Conservation (phyloP, 1,284 basidiomycete species). For the Ceratobasidium sp. region DNA sequence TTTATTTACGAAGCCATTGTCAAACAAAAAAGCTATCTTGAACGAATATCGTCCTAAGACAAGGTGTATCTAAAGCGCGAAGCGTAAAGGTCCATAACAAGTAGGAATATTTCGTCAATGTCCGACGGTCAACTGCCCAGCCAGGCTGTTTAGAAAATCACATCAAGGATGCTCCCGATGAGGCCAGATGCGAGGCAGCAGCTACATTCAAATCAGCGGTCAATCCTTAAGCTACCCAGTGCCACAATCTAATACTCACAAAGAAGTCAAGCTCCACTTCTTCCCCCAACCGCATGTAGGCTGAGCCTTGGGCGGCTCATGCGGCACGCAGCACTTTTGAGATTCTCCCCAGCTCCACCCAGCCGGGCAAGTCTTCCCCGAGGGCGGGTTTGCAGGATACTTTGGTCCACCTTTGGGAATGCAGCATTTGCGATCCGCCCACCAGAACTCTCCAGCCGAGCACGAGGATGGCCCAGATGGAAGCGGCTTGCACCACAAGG, state of each 20-base stretch:
- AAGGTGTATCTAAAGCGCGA: neutral
- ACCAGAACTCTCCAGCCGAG: conserved; percentile 36
- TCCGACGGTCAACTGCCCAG: too few species aligned
- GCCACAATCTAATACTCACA: neutral
- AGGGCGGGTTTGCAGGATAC: conserved; percentile 25
- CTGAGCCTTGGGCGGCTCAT: conserved; percentile 10
- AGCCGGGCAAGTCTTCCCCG: conserved; percentile 27
- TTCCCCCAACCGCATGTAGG: conserved; percentile 29
- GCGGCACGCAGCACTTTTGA: conserved; percentile 35
- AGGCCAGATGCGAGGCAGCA: conserved; percentile 33
- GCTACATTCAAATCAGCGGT: conserved; percentile 8
- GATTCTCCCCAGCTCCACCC: conserved; percentile 31
- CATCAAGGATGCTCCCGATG: conserved; percentile 26
- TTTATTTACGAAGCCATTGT: neutral
- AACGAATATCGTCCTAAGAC: neutral
- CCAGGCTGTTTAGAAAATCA: conserved; percentile 16
- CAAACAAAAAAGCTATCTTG: neutral
- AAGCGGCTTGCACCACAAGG: conserved; percentile 34
- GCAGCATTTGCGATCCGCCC: conserved; percentile 39
- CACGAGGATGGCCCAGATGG: conserved; percentile 38
- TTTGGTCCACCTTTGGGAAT: conserved; percentile 27
- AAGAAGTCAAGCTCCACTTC: conserved; percentile 41
- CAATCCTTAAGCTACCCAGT: neutral
- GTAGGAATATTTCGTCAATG: neutral
- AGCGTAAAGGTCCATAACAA: conserved; percentile 20